Evolutionary conservation across 2,329 filamentous ascomycete genomes (phyloP).

Genomic region (Aspergillus fischeri): DNA sequence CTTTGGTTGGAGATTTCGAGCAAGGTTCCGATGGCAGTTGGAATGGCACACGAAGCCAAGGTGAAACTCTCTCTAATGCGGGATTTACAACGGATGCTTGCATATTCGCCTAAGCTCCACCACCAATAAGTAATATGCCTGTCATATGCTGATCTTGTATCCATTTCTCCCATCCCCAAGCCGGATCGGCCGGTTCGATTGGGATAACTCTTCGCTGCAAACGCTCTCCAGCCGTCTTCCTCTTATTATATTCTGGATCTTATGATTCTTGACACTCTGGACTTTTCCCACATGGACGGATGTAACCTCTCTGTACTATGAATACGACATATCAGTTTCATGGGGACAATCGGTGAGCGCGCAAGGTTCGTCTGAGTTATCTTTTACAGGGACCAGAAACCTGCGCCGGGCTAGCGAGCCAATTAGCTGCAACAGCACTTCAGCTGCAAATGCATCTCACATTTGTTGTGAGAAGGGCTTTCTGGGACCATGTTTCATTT

Average conservation of each 20-base stretch:
- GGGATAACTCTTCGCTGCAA: background rate
- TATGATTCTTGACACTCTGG: background rate
- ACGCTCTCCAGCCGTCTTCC: background rate
- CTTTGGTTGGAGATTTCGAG: background rate
- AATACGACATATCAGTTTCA: background rate
- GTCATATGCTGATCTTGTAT: background rate
- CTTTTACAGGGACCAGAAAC: background rate
- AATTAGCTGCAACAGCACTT: conserved; percentile 1
- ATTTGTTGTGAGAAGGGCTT: background rate
- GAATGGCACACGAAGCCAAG: conserved; percentile 10
- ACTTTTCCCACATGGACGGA: background rate
- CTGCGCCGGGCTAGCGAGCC: background rate
- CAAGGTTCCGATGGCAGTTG: background rate
- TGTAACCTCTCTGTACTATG: background rate
- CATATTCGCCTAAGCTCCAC: conserved; percentile 11
- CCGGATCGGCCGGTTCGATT: background rate
- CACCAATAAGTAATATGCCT: background rate
- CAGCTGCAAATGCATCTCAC: conserved; percentile 3
- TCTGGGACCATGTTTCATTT: conserved; percentile 13
- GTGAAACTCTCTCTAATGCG: conserved; percentile 21
- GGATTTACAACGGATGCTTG: conserved; percentile 29
- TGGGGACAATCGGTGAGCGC: background rate
- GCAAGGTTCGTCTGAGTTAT: background rate
- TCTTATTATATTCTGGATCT: background rate
- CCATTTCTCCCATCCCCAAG: background rate